These are phyloP conservation scores for Lipomyces yamadae DNA, from an alignment of 805 yeast species.

Conservation along the genomic window DNA sequence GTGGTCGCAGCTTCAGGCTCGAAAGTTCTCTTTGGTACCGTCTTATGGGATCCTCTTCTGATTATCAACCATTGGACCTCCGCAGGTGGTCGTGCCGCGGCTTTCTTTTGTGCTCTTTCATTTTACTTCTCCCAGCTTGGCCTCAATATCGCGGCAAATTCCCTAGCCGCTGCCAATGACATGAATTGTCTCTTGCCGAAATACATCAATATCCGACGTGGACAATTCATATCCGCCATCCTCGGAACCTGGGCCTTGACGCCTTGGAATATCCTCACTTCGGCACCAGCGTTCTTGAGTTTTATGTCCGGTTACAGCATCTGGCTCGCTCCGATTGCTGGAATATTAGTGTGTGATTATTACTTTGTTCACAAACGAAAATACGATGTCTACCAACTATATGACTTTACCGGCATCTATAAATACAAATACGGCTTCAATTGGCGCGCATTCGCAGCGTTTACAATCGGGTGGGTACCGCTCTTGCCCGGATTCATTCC, in stretches of 20 bases:
- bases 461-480: conserved; percentile 45
- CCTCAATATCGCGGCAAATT: conserved; percentile 64
- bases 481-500: conserved; percentile 40
- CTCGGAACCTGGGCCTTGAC: conserved; percentile 46
- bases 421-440: conserved; percentile 54
- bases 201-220: conserved; percentile 66
- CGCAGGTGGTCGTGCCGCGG: conserved; percentile 37
- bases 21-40: conserved; percentile 31
- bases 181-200: conserved; percentile 49
- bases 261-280: conserved; percentile 52
- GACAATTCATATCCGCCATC: conserved; percentile 42
- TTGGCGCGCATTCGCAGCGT: conserved; percentile 51
- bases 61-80: conserved; percentile 35
- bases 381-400: conserved; percentile 52
- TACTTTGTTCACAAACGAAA: conserved; percentile 50
- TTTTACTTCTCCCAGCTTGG: conserved; percentile 75
- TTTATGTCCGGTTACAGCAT: conserved; percentile 49
- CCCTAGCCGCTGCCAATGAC: conserved; percentile 51
- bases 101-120: conserved; percentile 40
- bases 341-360: conserved; percentile 50
- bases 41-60: conserved; percentile 36
- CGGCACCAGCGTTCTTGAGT: conserved; percentile 47
- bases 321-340: conserved; percentile 51
- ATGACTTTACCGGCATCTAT: conserved; percentile 49
- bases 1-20: conserved; percentile 36